phyloP scores from a whole-genome alignment of 306 rosid genomes.

The Arachis stenosperma region DNA sequence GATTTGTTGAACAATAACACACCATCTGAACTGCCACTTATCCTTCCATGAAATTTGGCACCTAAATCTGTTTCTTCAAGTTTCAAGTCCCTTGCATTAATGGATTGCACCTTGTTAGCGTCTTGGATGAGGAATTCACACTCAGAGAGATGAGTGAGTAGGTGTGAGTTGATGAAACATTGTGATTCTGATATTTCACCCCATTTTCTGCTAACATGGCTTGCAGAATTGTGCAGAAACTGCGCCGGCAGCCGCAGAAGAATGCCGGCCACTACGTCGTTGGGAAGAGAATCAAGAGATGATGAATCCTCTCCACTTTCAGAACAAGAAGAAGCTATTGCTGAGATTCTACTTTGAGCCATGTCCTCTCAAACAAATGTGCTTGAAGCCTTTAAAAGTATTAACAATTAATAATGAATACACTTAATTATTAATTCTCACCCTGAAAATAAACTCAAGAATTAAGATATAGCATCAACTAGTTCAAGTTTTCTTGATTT shows the following conservation, averaged over 20 bases:
- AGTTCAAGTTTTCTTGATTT: neutral
- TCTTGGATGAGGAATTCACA: conserved; percentile 30
- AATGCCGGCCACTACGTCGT: neutral
- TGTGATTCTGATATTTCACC: neutral
- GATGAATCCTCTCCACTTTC: conserved; percentile 8
- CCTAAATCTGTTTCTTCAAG: neutral
- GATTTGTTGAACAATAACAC: conserved; percentile 11
- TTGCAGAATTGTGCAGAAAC: conserved; percentile 19
- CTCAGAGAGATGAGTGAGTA: neutral
- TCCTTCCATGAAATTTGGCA: conserved; percentile 11
- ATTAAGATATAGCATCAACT: conserved; percentile 1
- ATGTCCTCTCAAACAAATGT: neutral
- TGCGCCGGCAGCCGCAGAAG: conserved; percentile 18
- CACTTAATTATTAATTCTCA: neutral
- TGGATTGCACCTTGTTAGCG: neutral
- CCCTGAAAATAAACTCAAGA: neutral
- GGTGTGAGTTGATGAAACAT: conserved; percentile 23
- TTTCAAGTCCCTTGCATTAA: conserved; percentile 5
- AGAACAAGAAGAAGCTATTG: neutral
- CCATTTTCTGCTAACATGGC: conserved; percentile 23
- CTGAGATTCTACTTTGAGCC: conserved; percentile 1
- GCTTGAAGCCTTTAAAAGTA: too few relatives aligned
- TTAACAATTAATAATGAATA: too few relatives aligned
- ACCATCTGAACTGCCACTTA: conserved; percentile 34
- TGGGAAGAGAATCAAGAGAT: conserved; percentile 35